Evolutionary conservation across 1,284 basidiomycete species (phyloP), one percentile per base, ranked within the genome.

Genomic region (Irpex rosettiformis): DNA sequence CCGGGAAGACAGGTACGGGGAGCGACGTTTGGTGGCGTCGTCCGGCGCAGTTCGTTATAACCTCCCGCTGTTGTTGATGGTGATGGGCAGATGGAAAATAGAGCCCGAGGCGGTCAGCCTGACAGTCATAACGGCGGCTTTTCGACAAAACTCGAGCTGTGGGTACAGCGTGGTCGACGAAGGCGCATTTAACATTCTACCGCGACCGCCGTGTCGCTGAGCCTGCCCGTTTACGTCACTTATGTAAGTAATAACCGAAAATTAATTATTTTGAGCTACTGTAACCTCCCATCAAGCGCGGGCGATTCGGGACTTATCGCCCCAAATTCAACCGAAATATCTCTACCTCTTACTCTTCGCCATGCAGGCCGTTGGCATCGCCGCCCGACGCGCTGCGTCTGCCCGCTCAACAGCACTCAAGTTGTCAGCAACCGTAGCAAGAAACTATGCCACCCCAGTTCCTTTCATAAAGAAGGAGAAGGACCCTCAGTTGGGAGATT

Each of bases 401-500:
- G 22, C 59, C 52, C 65, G 66, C 51, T 58, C 65, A 16, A 64
- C 65, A 59, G 57, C 65, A 53, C 65, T 63, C 49, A 66, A 56
- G 55, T 56, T 55, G 28, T 52, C 61, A 28, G 60, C 60, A 28
- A 54, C 62, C 40, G 58, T 62, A 37, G 37, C 60, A 11, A 65
- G 72, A 47, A 58, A 62, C 25, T 73, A 73, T 58, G 65, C 68
- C 16, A 61, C 65, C 4, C 65, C 68, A 6, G 57, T 63, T 33
- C 59, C 63, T n/a, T 47, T 55, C 42, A n/a, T 57, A 51, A 63
- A 58, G 51, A 58, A 78, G 51, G 81, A 85, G 59, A 72, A 71
- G 30, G 87, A 90, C 68, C 85, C 87, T 0, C 86, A 90, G 63
- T 73, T 89, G 13, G 79, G 78, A 63, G 90, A 85, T 65, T 94